Conservation (phyloP, 495 filamentous ascomycete species). For the Tricharina praecox region DNA sequence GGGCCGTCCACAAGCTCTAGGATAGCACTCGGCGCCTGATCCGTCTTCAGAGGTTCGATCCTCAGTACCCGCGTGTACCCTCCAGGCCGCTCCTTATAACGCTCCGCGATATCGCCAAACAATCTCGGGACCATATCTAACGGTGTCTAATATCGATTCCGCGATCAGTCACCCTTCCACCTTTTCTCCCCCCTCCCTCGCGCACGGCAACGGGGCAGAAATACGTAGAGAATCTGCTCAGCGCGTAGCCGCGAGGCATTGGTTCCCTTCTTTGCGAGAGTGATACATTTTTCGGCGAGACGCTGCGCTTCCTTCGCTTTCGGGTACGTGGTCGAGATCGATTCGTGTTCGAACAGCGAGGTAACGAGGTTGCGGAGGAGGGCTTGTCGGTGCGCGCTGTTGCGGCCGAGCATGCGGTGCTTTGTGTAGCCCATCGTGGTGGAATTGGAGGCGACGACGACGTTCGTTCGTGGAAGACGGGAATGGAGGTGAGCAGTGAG, state of each 20-base stretch:
- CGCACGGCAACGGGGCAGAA: conserved; percentile 25
- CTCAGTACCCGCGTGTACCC: conserved; percentile 90
- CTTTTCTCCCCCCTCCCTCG: not conserved
- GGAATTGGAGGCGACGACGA: no score
- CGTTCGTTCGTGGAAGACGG: no score
- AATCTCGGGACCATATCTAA: conserved; percentile 62
- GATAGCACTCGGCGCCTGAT: conserved; percentile 76
- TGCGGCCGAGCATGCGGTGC: conserved; percentile 73
- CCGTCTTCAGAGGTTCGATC: conserved; percentile 52
- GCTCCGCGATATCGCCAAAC: conserved; percentile 62
- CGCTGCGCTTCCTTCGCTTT: conserved; percentile 95
- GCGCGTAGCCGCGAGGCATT: conserved; percentile 52
- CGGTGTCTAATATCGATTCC: conserved; percentile 34
- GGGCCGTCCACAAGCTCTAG: conserved; percentile 95
- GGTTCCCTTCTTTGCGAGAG: conserved; percentile 77
- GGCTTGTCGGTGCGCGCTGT: conserved; percentile 71
- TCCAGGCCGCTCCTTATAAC: conserved; percentile 66
- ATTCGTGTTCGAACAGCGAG: conserved; percentile 81
- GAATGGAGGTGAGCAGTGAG: no score
- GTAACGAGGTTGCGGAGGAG: conserved; percentile 92
- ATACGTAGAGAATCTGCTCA: conserved; percentile 64
- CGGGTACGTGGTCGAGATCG: conserved; percentile 82
- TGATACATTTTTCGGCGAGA: conserved; percentile 83
- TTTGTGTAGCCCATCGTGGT: conserved; percentile 58
- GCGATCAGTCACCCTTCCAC: not conserved